These are phyloP conservation scores for Pholiota adiposa DNA, from an alignment of 1,284 basidiomycete species.

Conservation along the genomic window DNA sequence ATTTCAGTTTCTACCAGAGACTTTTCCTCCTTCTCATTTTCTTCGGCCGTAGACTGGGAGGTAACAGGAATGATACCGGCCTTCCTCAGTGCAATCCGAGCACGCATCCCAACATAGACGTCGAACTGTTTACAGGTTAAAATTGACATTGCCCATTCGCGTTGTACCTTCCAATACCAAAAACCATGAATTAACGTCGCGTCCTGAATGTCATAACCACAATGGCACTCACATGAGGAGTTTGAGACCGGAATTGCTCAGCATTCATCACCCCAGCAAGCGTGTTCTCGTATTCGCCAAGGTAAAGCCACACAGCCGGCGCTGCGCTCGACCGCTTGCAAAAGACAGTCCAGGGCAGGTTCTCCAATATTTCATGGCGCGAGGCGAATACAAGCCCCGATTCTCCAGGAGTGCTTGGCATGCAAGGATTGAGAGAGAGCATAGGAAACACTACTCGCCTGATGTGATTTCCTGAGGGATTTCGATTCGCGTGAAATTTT, in stretches of 20 bases:
- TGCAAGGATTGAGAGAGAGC: conserved; percentile 25
- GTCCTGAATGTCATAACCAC: neutral
- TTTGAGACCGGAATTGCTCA: conserved; percentile 24
- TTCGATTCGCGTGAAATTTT: conserved; percentile 12
- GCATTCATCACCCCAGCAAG: conserved; percentile 26
- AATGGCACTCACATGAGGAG: conserved; percentile 11
- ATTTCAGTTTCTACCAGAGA: conserved; percentile 9
- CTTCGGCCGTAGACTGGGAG: neutral
- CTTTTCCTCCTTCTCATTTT: conserved; percentile 6
- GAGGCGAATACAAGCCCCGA: conserved; percentile 30
- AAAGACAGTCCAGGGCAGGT: conserved; percentile 27
- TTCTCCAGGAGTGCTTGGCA: conserved; percentile 28
- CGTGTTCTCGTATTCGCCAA: conserved; percentile 30
- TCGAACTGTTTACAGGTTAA: conserved; percentile 18
- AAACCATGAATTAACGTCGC: neutral
- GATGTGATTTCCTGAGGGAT: conserved; percentile 18
- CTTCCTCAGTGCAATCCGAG: conserved; percentile 27
- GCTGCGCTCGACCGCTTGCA: conserved; percentile 12
- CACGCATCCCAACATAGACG: conserved; percentile 27
- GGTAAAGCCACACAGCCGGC: conserved; percentile 27
- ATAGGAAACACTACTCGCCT: conserved; percentile 25
- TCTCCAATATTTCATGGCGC: conserved; percentile 26
- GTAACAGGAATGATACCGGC: conserved; percentile 14
- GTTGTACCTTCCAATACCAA: conserved; percentile 22
- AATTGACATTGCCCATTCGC: conserved; percentile 21